Percentiles rank a stretch among this genome's conserved stretches.
Evolutionary conservation across 306 rosid genomes (phyloP).

Genomic region (Rosa lucieae): DNA sequence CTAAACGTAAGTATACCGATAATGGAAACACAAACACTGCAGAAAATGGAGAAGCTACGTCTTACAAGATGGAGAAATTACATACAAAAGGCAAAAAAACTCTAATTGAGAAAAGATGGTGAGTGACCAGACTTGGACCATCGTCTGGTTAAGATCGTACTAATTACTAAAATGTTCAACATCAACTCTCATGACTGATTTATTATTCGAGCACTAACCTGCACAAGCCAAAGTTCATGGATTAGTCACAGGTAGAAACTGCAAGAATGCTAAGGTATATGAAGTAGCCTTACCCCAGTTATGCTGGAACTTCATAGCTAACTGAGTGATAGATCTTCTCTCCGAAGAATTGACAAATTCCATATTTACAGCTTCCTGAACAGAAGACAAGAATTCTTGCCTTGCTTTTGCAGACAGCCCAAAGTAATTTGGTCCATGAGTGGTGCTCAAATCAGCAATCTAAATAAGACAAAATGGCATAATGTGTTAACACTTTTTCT

Average conservation of each 20-base stretch:
- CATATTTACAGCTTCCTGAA: conserved; percentile 60
- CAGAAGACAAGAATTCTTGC: conserved; percentile 55
- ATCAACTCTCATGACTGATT: not conserved
- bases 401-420: conserved; percentile 54
- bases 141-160: not conserved
- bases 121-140: not conserved
- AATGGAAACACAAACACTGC: not conserved
- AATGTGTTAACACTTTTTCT: not conserved
- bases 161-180: not conserved
- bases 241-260: conserved; percentile 1
- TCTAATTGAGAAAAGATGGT: not conserved
- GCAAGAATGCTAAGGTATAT: not conserved
- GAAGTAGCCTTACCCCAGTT: conserved; percentile 52
- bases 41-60: not conserved
- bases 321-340: conserved; percentile 50
- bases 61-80: not conserved
- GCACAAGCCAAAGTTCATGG: conserved; percentile 3
- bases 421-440: conserved; percentile 63
- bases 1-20: too few species aligned
- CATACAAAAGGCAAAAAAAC: not conserved
- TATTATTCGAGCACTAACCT: conserved; percentile 26
- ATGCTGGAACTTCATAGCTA: conserved; percentile 63
- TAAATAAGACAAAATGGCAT: conserved; percentile 26
- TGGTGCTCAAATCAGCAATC: conserved; percentile 69
- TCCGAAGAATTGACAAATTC: conserved; percentile 58